phyloP scores from a whole-genome alignment of 1,139 yeast species.

The Lodderomyces margitis region DNA sequence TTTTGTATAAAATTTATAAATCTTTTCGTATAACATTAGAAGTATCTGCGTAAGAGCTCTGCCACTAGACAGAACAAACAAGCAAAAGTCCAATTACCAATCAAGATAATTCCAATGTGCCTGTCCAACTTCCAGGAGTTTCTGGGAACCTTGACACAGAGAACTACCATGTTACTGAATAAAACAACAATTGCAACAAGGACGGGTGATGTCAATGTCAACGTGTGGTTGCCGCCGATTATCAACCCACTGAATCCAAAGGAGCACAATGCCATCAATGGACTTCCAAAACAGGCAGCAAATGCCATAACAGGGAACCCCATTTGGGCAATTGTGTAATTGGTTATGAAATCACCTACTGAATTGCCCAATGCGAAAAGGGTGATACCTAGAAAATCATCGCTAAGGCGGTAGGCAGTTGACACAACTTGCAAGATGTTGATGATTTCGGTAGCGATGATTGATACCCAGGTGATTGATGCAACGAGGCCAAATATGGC shows the following conservation, averaged over 20 bases:
- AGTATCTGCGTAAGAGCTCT: constrained; percentile 17
- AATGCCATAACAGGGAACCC: constrained; percentile 93
- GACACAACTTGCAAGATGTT: constrained; percentile 64
- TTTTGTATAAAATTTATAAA: background rate
- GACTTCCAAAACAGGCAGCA: constrained; percentile 95
- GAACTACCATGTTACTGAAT: constrained; percentile 50
- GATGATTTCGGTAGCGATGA: constrained; percentile 76
- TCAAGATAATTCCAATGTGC: constrained; percentile 51
- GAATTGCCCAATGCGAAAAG: constrained; percentile 93
- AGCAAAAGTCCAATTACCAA: constrained; percentile 55
- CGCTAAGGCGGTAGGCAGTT: constrained; percentile 60
- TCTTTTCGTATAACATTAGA: constrained; percentile 6
- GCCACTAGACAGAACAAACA: constrained; percentile 38
- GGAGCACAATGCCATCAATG: constrained; percentile 53
- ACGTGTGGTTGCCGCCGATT: constrained; percentile 21
- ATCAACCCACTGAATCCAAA: constrained; percentile 61
- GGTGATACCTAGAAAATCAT: constrained; percentile 80
- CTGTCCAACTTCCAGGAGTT: constrained; percentile 67
- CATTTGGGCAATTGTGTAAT: constrained; percentile 76
- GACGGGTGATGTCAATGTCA: constrained; percentile 25
- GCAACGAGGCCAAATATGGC: constrained; percentile 62
- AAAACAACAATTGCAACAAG: constrained; percentile 52
- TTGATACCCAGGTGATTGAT: constrained; percentile 71
- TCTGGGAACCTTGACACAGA: constrained; percentile 55
- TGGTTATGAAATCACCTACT: constrained; percentile 83